Percentiles rank a stretch among this genome's conserved stretches.
phyloP scores from a whole-genome alignment of 2,329 filamentous ascomycete species.

The Knoxdaviesia capensis region DNA sequence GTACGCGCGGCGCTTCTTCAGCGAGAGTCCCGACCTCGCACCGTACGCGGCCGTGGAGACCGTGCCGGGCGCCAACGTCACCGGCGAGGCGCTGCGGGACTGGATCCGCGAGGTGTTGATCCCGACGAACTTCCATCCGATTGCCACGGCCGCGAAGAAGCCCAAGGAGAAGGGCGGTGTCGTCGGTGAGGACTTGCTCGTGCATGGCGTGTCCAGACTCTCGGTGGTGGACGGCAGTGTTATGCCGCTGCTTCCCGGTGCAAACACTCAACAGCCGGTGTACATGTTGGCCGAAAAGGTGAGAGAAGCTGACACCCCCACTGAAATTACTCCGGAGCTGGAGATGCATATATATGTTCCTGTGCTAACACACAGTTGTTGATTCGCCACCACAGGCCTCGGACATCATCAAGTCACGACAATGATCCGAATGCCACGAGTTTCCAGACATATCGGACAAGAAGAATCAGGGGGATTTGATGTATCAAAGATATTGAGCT shows the following conservation, averaged over 20 bases:
- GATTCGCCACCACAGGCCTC: too few species aligned
- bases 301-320: not conserved
- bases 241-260: conserved; percentile 5
- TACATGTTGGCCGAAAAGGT: conserved; percentile 6
- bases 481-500: too few species aligned
- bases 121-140: conserved; percentile 5
- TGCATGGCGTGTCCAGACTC: conserved; percentile 4
- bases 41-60: conserved; percentile 1
- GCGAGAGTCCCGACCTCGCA: conserved; percentile 1
- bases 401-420: too few species aligned
- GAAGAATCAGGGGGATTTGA: too few species aligned
- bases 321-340: too few species aligned
- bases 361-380: too few species aligned
- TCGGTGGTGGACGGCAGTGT: conserved; percentile 6
- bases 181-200: conserved; percentile 6
- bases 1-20: conserved; percentile 7
- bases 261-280: conserved; percentile 7
- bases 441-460: too few species aligned
- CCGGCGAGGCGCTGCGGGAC: conserved; percentile 3
- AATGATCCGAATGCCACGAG: too few species aligned
- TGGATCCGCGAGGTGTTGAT: conserved; percentile 4
- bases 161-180: conserved; percentile 6
- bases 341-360: too few species aligned
- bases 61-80: conserved; percentile 4
- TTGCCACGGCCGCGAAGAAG: conserved; percentile 5